Base-by-base conservation (phyloP, 2,329 filamentous ascomycete genomes). In the Colletotrichum orbiculare region DNA sequence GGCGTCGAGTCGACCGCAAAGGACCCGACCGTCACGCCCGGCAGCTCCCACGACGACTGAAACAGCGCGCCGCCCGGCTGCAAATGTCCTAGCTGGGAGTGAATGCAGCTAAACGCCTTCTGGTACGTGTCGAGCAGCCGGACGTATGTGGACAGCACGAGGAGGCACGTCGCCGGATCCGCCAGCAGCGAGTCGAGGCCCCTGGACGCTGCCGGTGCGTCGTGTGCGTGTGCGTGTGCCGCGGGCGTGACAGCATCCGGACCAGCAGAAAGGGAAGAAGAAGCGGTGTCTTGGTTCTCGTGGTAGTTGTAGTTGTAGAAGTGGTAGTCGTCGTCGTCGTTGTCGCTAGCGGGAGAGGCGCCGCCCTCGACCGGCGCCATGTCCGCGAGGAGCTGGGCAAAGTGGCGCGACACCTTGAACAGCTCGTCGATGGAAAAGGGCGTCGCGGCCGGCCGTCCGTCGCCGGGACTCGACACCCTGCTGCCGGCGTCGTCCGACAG, bases 71-170 rank as follows among this genome's bases (percentile, higher is more conserved):
- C 65, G 52, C 62, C 64, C 4, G 74, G 64, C 54, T 72, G 71
- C 5, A 72, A 64, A 41, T 72, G 72, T 6, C 71, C 66, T 12
- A 80, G 69, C 62, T 78, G 74, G 2, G 68, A 68, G 60, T 74
- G 72, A 17, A 81, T 75, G 3, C 78, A 74, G 52, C 69, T 71
- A 49, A 81, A 79, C 12, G 80, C 75, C 49, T 71, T 71, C 49
- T 80, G 76, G 61, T 80, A 80, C 70, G 79, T 76, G 67, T 81
- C 77, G 2, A 81, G 70, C 3, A 81, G 71, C 12, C 75, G 71
- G 6, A 77, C 75, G 38, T 81, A 81, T 2, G 74, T 77, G 5
- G 78, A 77, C 2, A 79, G 69, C 12, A 77, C 73, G 60, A 81
- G 75, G 70, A 79, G 76, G 48, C 73, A 73, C 60, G 77, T 79